These are phyloP conservation scores for Arthroderma sp. DNA, from an alignment of 2,329 filamentous ascomycete genomes.

Conservation along the genomic window DNA sequence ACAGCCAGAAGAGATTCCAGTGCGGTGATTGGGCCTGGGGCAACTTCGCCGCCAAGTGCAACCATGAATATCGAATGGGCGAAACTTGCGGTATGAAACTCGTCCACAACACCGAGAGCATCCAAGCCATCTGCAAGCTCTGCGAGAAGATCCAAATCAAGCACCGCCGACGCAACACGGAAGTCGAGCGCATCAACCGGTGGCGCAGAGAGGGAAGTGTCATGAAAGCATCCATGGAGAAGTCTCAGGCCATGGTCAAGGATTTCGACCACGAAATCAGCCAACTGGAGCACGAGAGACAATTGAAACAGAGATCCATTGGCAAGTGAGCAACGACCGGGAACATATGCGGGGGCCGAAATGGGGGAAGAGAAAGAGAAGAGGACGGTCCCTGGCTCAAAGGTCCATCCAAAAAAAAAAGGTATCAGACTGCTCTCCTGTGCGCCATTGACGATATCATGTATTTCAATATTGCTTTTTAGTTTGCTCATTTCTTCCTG, in stretches of 20 bases:
- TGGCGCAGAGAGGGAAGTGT: constrained; percentile 61
- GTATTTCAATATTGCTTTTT: constrained; percentile 7
- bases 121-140: constrained; percentile 60
- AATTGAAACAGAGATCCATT: constrained; percentile 27
- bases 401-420: neutral
- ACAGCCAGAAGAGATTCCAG: constrained; percentile 71
- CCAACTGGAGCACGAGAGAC: constrained; percentile 49
- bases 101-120: constrained; percentile 59
- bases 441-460: neutral
- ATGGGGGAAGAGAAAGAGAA: neutral
- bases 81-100: constrained; percentile 94
- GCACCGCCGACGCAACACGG: constrained; percentile 59
- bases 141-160: constrained; percentile 88
- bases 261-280: constrained; percentile 57
- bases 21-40: constrained; percentile 95
- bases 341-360: constrained; percentile 8
- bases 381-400: neutral
- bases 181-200: constrained; percentile 60
- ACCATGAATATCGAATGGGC: constrained; percentile 86
- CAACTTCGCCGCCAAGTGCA: constrained; percentile 82
- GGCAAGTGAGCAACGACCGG: constrained; percentile 16
- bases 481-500: constrained; percentile 13
- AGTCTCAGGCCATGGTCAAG: constrained; percentile 60
- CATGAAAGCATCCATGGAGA: constrained; percentile 50
- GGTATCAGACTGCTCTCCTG: neutral